phyloP scores from a whole-genome alignment of 2,329 filamentous ascomycete species.

The Parascedosporium putredinis region DNA sequence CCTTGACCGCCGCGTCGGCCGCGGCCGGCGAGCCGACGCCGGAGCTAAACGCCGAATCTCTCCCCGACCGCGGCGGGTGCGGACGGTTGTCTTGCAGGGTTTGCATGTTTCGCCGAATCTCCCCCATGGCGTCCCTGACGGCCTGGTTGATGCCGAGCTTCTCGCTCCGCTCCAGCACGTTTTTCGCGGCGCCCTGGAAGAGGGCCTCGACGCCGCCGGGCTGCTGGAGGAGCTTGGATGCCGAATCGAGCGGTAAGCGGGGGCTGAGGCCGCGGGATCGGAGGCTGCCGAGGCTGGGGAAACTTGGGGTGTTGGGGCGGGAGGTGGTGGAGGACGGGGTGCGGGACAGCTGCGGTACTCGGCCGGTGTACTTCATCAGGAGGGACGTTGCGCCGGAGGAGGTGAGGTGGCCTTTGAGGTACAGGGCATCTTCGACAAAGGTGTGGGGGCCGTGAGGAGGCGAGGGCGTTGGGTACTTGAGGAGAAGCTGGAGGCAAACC shows the following conservation, averaged over 20 bases:
- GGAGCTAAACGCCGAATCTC: slow-evolving; percentile 23
- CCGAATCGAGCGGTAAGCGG: slow-evolving; percentile 35
- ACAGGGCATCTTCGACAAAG: slow-evolving; percentile 78
- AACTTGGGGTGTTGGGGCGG: slow-evolving; percentile 22
- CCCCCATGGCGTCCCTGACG: slow-evolving; percentile 69
- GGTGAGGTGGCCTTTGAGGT: slow-evolving; percentile 56
- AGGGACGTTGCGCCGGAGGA: slow-evolving; percentile 51
- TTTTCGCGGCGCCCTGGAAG: slow-evolving; percentile 66
- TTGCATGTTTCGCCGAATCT: slow-evolving; percentile 67
- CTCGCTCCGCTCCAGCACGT: slow-evolving; percentile 62
- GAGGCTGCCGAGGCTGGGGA: slow-evolving; percentile 23
- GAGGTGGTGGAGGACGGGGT: slow-evolving; percentile 16
- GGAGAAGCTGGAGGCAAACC: slow-evolving; percentile 65
- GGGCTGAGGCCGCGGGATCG: slow-evolving; percentile 30
- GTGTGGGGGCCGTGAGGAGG: slow-evolving; percentile 58
- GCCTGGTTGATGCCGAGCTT: slow-evolving; percentile 72
- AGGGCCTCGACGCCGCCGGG: slow-evolving; percentile 56
- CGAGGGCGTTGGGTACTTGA: slow-evolving; percentile 68
- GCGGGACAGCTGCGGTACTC: slow-evolving; percentile 26
- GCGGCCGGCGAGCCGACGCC: slow-evolving; percentile 17
- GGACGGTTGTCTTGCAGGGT: slow-evolving; percentile 11
- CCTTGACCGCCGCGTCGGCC: slow-evolving; percentile 25
- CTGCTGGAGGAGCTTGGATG: slow-evolving; percentile 42
- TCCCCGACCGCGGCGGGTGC: slow-evolving; percentile 24
- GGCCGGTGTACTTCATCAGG: slow-evolving; percentile 61